Percentiles rank a stretch among this genome's conserved stretches.
Conservation (phyloP, 345 rosid species). For the Lepidium africanum region DNA sequence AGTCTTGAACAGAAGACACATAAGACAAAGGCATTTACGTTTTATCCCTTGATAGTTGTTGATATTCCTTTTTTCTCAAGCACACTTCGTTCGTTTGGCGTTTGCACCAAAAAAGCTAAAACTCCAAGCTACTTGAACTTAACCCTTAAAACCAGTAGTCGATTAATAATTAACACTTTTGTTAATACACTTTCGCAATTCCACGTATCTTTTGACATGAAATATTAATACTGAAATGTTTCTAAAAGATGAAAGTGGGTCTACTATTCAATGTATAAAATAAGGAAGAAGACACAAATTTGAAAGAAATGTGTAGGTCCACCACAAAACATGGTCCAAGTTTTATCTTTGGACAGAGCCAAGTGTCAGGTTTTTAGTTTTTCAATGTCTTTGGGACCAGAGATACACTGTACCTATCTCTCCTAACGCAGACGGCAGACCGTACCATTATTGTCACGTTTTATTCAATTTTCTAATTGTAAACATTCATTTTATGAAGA, state of each 20-base stretch:
- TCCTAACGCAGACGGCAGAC: constrained; percentile 6
- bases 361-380: constrained; percentile 18
- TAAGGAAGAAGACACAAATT: constrained; percentile 3
- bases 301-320: constrained; percentile 22
- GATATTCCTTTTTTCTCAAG: not conserved
- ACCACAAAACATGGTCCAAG: constrained; percentile 31
- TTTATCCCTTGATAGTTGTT: not conserved
- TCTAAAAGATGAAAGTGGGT: not conserved
- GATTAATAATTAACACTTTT: too few relatives aligned
- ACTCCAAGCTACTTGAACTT: too few relatives aligned
- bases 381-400: constrained; percentile 27
- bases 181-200: not conserved
- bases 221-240: not conserved
- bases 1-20: not conserved
- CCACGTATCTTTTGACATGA: not conserved
- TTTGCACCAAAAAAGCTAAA: not conserved
- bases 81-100: not conserved
- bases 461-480: not conserved
- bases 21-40: not conserved
- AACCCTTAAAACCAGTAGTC: too few relatives aligned
- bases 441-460: not conserved
- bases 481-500: not conserved
- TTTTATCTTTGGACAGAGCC: not conserved
- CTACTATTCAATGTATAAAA: not conserved
- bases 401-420: constrained; percentile 21